Conservation (phyloP, 495 filamentous ascomycete genomes). For the Aspergillus ostianus region DNA sequence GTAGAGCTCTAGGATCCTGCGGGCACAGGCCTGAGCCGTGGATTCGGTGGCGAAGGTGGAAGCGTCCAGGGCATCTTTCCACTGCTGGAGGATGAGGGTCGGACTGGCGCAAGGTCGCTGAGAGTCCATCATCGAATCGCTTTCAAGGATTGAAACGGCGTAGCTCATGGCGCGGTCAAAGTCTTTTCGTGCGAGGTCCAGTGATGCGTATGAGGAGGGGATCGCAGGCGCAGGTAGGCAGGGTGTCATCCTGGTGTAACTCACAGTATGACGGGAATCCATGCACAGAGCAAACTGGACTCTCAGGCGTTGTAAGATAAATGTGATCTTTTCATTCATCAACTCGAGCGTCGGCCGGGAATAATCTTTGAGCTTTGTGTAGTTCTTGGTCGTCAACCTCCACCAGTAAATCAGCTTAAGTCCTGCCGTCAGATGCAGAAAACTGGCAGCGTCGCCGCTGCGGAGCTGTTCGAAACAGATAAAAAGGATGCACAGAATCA, state of each 20-base stretch:
- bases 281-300: not conserved
- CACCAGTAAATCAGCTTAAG: not conserved
- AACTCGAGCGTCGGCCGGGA: not conserved
- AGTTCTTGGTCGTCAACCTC: not conserved
- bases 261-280: not conserved
- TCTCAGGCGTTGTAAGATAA: not conserved
- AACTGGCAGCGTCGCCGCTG: constrained; percentile 15
- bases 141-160: not conserved
- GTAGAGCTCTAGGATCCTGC: not conserved
- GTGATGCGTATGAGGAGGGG: not conserved
- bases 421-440: constrained; percentile 11
- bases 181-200: not conserved
- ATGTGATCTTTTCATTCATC: not conserved
- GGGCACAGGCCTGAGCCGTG: not conserved
- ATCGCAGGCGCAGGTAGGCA: not conserved
- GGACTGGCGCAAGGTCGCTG: not conserved
- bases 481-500: constrained; percentile 16
- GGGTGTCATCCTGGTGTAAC: not conserved
- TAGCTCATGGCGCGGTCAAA: not conserved
- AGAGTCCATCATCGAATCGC: not conserved
- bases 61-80: not conserved
- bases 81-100: not conserved
- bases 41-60: not conserved
- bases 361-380: not conserved
- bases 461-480: constrained; percentile 20